Conservation (phyloP, 495 filamentous ascomycete genomes). For the Choiromyces venosus region DNA sequence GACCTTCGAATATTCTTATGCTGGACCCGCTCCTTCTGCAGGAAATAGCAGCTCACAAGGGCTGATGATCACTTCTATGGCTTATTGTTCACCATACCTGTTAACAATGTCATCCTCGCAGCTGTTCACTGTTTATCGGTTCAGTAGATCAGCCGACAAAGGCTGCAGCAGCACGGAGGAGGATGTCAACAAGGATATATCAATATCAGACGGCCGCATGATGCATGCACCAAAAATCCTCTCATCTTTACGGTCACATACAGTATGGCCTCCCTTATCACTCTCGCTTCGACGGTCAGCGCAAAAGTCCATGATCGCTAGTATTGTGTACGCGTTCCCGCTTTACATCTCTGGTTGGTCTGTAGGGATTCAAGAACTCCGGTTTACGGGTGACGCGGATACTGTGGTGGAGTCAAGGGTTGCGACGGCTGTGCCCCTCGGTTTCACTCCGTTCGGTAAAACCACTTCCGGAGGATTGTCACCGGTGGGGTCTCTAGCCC, state of each 20-base stretch:
- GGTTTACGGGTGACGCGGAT: constrained; percentile 48
- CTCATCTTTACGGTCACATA: constrained; percentile 75
- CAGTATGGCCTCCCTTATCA: constrained; percentile 69
- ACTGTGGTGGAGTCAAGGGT: constrained; percentile 45
- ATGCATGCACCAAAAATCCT: constrained; percentile 55
- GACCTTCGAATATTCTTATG: constrained; percentile 33
- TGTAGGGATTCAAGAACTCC: constrained; percentile 81
- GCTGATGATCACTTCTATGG: constrained; percentile 67
- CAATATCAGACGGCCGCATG: constrained; percentile 22
- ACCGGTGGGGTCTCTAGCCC: constrained; percentile 20
- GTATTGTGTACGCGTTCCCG: constrained; percentile 76
- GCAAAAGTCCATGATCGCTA: constrained; percentile 58
- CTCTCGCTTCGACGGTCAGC: constrained; percentile 64
- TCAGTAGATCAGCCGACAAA: constrained; percentile 45
- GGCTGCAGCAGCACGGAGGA: constrained; percentile 6
- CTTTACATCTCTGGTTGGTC: constrained; percentile 72
- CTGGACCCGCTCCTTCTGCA: constrained; percentile 13
- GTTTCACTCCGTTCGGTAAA: constrained; percentile 49
- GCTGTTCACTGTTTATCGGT: constrained; percentile 66
- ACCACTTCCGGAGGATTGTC: constrained; percentile 14
- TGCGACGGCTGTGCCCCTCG: constrained; percentile 46
- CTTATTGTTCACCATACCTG: constrained; percentile 68
- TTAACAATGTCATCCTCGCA: constrained; percentile 62
- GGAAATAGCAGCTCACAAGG: constrained; percentile 48
- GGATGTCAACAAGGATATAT: constrained; percentile 22